These are phyloP conservation scores for Serendipita vermifera DNA, from an alignment of 768 basidiomycete species.

Conservation along the genomic window DNA sequence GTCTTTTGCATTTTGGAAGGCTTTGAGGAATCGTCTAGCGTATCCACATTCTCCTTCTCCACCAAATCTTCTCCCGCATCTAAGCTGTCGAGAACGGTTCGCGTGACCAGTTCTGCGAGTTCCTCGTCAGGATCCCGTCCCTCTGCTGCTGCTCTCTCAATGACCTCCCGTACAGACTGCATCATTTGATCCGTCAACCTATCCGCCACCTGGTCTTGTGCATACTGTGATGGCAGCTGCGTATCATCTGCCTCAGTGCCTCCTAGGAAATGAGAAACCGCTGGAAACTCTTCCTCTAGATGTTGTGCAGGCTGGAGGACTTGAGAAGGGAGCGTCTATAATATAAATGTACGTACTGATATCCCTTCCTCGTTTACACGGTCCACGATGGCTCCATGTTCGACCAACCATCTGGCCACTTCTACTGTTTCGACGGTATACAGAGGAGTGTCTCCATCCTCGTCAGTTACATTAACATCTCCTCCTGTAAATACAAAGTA, in stretches of 20 bases:
- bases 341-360: slow-evolving; percentile 40
- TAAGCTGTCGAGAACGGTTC: slow-evolving; percentile 55
- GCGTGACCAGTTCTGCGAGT: slow-evolving; percentile 46
- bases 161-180: slow-evolving; percentile 50
- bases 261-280: slow-evolving; percentile 39
- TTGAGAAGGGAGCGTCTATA: not conserved
- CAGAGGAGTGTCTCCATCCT: slow-evolving; percentile 82
- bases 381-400: slow-evolving; percentile 57
- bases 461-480: slow-evolving; percentile 73
- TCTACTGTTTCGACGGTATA: slow-evolving; percentile 77
- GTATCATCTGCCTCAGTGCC: slow-evolving; percentile 18
- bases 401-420: slow-evolving; percentile 64
- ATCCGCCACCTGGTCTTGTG: slow-evolving; percentile 57
- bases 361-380: slow-evolving; percentile 57
- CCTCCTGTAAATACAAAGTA: slow-evolving; percentile 54
- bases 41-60: not conserved
- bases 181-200: slow-evolving; percentile 55
- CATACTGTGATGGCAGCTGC: slow-evolving; percentile 40
- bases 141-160: slow-evolving; percentile 42
- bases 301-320: slow-evolving; percentile 49
- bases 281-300: slow-evolving; percentile 56
- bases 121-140: slow-evolving; percentile 53
- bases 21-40: not conserved
- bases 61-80: slow-evolving; percentile 32
- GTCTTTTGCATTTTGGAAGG: no score